Evolutionary conservation across 345 rosid genomes (phyloP), one percentile per base, ranked within the genome.

Genomic region (Lagerstroemia speciosa): DNA sequence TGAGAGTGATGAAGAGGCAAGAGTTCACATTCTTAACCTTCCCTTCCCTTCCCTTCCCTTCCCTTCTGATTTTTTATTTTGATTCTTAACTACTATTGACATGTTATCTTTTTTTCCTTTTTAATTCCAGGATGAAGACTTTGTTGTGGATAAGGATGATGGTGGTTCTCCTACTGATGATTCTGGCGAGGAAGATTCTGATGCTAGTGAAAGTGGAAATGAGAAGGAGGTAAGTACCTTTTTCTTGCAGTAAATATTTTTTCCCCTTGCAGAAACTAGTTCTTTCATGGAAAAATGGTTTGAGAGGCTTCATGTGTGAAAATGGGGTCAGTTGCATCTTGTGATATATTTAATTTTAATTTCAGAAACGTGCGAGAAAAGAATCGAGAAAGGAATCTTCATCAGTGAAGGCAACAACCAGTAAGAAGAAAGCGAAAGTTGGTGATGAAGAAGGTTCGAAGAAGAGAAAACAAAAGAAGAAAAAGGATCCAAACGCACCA

Each of bases 401-500:
- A 52, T 81, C 91, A 60, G 76, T 80, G 0, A 94, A 89, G 77
- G 82, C 83, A 55, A 68, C 82, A 41, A 72, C 81, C 4, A 73
- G 78, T 14, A 94, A 92, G 86, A 91, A 82, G 88, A 94, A 85
- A 80, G 62, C 74, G 26, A 79, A 72, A 74, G 96, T 82, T 17
- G 84, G 79, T 50, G 90, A 83, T 24, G 98, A 89, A 73, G 93
- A 87, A 17, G 78, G 86, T 52, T 77, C 84, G 27, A 94, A 85
- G 82, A 91, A 83, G 88, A 94, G 75, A 71, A 91, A 86, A 62
- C 89, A 64, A 75, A 91, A 91, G 72, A 89, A 81, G 88, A 89
- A 89, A 80, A 94, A 94, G 78, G 99, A 94, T 83, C 98, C 99
- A 8, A 94, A 92, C 73, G 98, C 98, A 52, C 97, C 99, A 34